Evolutionary conservation across 306 rosid genomes (phyloP).

Genomic region (Fagus sylvatica): DNA sequence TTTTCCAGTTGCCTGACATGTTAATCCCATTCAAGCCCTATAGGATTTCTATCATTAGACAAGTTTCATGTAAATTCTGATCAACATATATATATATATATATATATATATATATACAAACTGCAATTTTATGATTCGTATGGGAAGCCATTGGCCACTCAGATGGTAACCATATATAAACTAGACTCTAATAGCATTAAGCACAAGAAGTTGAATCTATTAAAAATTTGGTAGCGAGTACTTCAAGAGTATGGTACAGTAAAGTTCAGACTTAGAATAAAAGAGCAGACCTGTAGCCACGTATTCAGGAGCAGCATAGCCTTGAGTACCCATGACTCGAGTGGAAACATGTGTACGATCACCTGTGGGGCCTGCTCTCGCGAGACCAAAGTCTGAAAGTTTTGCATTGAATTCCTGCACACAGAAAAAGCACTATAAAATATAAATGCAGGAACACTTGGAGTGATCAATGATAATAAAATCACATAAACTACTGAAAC

Average conservation of each 20-base stretch:
- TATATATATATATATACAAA: not conserved
- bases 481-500: not conserved
- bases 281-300: not conserved
- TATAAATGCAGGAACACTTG: not conserved
- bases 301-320: too few relatives aligned
- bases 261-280: not conserved
- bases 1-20: not conserved
- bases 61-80: not conserved
- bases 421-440: not conserved
- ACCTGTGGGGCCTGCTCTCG: too few relatives aligned
- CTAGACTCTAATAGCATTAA: not conserved
- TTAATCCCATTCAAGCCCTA: not conserved
- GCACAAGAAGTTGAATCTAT: not conserved
- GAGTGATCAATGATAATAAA: not conserved
- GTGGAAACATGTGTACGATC: too few relatives aligned
- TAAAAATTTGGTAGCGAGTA: too few relatives aligned
- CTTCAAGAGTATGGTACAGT: not conserved
- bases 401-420: not conserved
- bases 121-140: not conserved
- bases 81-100: not conserved
- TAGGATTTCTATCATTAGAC: not conserved
- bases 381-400: too few relatives aligned
- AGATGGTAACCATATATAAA: not conserved
- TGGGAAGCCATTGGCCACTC: not conserved
- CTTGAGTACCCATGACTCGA: too few relatives aligned